phyloP scores from a whole-genome alignment of 495 filamentous ascomycete species.

The Aspergillus cavernicola region DNA sequence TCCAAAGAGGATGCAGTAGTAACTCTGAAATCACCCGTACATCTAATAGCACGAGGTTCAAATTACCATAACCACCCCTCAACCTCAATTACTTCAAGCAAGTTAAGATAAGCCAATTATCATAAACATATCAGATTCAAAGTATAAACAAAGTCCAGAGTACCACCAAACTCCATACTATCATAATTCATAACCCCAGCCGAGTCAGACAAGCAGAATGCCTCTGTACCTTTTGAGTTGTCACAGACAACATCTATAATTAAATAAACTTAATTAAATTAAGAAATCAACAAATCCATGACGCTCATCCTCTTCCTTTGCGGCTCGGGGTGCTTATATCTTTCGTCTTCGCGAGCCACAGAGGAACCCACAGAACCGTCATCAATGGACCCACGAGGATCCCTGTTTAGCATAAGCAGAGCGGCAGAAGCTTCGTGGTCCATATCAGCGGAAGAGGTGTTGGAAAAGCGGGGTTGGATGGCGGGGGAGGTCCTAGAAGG shows the following conservation, averaged over 20 bases:
- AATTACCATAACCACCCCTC: too few species aligned
- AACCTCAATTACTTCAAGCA: not conserved
- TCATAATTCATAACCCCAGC: not conserved
- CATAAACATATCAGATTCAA: not conserved
- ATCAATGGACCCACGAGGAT: slow-evolving; percentile 49
- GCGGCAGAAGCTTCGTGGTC: slow-evolving; percentile 81
- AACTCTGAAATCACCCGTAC: too few species aligned
- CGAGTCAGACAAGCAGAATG: not conserved
- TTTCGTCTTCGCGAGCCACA: not conserved
- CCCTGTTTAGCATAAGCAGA: slow-evolving; percentile 73
- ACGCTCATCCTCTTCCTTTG: slow-evolving; percentile 67
- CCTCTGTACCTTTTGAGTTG: slow-evolving; percentile 1
- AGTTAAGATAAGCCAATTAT: not conserved
- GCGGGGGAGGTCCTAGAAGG: slow-evolving; percentile 35
- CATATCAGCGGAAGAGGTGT: slow-evolving; percentile 35
- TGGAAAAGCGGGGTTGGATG: slow-evolving; percentile 24
- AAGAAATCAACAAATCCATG: slow-evolving; percentile 68
- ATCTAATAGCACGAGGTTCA: too few species aligned
- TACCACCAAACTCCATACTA: not conserved
- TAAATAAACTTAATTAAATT: not conserved
- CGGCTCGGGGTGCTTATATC: slow-evolving; percentile 9
- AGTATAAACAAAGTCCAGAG: not conserved
- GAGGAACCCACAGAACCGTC: slow-evolving; percentile 21
- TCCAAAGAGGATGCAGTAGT: too few species aligned
- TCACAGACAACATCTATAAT: slow-evolving; percentile 6